Percentiles rank a stretch among this genome's conserved stretches.
Conservation (phyloP, 2,329 filamentous ascomycete species). For the Cadophora sp. region DNA sequence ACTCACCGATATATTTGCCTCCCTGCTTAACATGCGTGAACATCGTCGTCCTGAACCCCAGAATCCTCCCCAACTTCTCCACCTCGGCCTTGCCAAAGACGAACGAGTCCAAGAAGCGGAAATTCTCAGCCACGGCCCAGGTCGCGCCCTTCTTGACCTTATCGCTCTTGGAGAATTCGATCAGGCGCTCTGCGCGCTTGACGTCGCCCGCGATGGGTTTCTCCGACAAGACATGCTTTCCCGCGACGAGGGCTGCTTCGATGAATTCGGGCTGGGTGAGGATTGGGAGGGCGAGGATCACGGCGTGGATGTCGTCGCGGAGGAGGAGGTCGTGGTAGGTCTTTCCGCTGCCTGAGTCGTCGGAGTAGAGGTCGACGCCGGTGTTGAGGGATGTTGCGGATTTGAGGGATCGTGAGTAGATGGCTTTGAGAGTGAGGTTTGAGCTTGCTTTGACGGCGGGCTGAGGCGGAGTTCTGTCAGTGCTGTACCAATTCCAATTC, state of each 20-base stretch:
- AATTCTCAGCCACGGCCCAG: constrained; percentile 76
- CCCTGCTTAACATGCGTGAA: constrained; percentile 53
- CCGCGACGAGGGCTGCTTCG: constrained; percentile 55
- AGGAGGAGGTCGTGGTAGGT: constrained; percentile 52
- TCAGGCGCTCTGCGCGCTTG: constrained; percentile 54
- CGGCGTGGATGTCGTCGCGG: constrained; percentile 44
- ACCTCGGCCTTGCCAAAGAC: constrained; percentile 57
- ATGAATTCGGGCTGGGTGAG: constrained; percentile 55
- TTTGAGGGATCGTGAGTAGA: constrained; percentile 46
- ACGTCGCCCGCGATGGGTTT: constrained; percentile 61
- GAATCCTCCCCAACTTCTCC: constrained; percentile 58
- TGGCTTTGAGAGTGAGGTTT: constrained; percentile 58
- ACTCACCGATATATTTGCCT: constrained; percentile 53
- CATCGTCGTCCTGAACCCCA: constrained; percentile 59
- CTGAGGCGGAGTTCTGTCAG: constrained; percentile 39
- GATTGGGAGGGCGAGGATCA: constrained; percentile 57
- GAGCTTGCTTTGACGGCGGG: constrained; percentile 65
- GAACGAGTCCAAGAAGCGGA: constrained; percentile 66
- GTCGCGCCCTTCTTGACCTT: constrained; percentile 49
- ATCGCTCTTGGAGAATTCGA: constrained; percentile 52
- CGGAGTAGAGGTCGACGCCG: constrained; percentile 43
- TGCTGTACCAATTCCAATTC: constrained; percentile 6
- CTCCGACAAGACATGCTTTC: constrained; percentile 62
- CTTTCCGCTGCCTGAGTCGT: constrained; percentile 43
- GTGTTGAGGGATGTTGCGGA: constrained; percentile 51